Percentiles rank a stretch among this genome's conserved stretches.
Conservation (phyloP, 2,329 filamentous ascomycete species). For the Fusarium hainanense region DNA sequence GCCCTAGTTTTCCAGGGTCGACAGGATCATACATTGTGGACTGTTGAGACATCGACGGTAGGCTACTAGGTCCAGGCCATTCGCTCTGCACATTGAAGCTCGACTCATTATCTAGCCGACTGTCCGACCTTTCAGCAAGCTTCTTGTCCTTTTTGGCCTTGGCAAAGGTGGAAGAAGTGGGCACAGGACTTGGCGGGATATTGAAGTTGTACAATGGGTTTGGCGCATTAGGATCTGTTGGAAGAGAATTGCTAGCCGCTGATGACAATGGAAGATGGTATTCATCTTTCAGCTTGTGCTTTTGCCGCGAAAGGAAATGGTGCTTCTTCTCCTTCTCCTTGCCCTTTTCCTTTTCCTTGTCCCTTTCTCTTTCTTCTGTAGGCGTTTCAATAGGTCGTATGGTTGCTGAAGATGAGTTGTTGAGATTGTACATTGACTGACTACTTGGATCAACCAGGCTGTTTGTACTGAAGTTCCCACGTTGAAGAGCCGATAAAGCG, state of each 20-base stretch:
- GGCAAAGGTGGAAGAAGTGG: conserved; percentile 73
- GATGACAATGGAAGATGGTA: conserved; percentile 79
- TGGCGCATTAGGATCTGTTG: conserved; percentile 79
- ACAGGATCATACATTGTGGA: conserved; percentile 64
- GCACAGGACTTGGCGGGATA: conserved; percentile 76
- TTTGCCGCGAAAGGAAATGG: conserved; percentile 82
- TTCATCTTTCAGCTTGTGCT: conserved; percentile 82
- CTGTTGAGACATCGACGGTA: conserved; percentile 58
- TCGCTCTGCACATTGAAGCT: conserved; percentile 55
- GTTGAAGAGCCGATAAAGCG: conserved; percentile 72
- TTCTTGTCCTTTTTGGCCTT: conserved; percentile 91
- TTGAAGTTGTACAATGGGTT: conserved; percentile 84
- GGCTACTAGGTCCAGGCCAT: conserved; percentile 66
- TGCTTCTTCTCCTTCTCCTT: conserved; percentile 83
- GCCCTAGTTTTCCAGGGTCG: conserved; percentile 65
- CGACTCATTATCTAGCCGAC: conserved; percentile 64
- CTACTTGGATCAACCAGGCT: conserved; percentile 72
- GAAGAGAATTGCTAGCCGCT: conserved; percentile 79
- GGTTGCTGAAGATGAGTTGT: conserved; percentile 82
- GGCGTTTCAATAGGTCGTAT: conserved; percentile 72
- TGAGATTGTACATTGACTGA: conserved; percentile 76
- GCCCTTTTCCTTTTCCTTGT: conserved; percentile 55
- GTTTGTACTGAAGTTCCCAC: conserved; percentile 76
- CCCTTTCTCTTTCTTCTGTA: conserved; percentile 56
- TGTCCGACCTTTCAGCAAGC: conserved; percentile 72